Conservation (phyloP, 306 rosid genomes). For the Oxytropis ochrocephala region DNA sequence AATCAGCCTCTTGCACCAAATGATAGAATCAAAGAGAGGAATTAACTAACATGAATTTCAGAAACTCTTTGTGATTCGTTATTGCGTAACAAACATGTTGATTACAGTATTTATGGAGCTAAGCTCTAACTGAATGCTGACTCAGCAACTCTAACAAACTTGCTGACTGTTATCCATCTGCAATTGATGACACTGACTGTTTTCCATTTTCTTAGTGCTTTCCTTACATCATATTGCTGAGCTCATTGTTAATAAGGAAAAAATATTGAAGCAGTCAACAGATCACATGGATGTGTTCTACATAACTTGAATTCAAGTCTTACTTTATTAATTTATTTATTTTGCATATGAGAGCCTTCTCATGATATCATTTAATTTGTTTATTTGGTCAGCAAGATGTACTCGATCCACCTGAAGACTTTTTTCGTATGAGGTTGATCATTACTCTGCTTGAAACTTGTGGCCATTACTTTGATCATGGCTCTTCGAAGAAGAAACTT, state of each 20-base stretch:
- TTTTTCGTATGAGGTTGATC: conserved; percentile 91
- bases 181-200: neutral
- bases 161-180: no score
- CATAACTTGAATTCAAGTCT: neutral
- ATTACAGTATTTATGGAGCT: no score
- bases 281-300: neutral
- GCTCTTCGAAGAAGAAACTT: conserved; percentile 97
- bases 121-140: no score
- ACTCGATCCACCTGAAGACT: conserved; percentile 96
- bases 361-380: neutral
- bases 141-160: no score
- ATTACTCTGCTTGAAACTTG: conserved; percentile 94
- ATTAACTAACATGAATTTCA: no score
- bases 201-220: neutral
- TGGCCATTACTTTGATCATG: conserved; percentile 96
- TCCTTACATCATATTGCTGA: neutral
- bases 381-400: conserved; percentile 65
- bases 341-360: conserved; percentile 18
- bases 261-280: neutral
- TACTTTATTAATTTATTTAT: neutral
- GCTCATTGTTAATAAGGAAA: neutral
- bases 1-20: neutral
- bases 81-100: no score
- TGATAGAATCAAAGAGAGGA: no score
- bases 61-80: no score